A percentile compares a stretch with the other conserved stretches of the same genome.
These are phyloP conservation scores for Acacia confusa DNA, from an alignment of 306 rosid species.

Conservation along the genomic window DNA sequence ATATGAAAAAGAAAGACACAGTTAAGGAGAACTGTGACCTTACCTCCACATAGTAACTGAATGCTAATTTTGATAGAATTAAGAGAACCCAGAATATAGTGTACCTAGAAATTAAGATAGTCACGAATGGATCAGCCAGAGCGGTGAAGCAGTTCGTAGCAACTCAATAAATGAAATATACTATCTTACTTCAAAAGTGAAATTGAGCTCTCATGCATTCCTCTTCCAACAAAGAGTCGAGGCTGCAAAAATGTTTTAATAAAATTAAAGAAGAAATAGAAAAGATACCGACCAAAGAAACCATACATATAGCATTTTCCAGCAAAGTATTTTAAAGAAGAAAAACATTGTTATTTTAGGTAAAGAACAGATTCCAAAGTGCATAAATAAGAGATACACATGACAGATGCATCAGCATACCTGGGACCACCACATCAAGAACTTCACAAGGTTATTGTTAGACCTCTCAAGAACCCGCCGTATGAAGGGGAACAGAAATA, in stretches of 20 bases:
- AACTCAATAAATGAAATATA: constrained; percentile 27
- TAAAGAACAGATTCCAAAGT: constrained; percentile 4
- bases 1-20: constrained; percentile 1
- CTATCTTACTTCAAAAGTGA: constrained; percentile 71
- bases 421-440: constrained; percentile 99
- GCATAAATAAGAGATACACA: constrained; percentile 3
- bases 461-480: constrained; percentile 84
- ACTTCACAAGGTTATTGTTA: constrained; percentile 49
- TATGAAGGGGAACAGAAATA: constrained; percentile 79
- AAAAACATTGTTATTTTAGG: constrained; percentile 19
- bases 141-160: constrained; percentile 28
- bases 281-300: constrained; percentile 11
- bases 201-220: constrained; percentile 92
- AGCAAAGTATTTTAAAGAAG: constrained; percentile 18
- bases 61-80: constrained; percentile 72
- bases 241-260: constrained; percentile 54
- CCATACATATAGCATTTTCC: constrained; percentile 9
- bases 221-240: constrained; percentile 97
- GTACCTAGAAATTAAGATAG: constrained; percentile 63
- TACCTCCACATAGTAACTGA: constrained; percentile 97
- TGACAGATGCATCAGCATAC: constrained; percentile 43
- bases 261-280: background rate
- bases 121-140: constrained; percentile 37
- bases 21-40: constrained; percentile 10
- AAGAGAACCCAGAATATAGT: constrained; percentile 85